phyloP scores from a whole-genome alignment of 1,284 basidiomycete species.

The Sanghuangporus baumii region DNA sequence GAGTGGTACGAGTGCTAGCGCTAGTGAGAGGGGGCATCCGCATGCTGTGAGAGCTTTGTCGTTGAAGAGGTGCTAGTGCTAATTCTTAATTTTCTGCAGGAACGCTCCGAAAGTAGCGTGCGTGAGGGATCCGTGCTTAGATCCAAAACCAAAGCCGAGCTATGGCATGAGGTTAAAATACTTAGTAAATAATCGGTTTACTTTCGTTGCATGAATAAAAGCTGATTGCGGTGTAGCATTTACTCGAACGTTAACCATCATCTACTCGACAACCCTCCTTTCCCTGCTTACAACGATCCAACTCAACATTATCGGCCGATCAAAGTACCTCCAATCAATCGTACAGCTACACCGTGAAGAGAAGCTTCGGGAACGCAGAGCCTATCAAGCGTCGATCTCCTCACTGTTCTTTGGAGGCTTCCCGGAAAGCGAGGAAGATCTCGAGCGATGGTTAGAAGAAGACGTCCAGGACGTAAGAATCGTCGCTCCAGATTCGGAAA shows the following conservation, averaged over 20 bases:
- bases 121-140: slow-evolving; percentile 31
- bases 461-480: slow-evolving; percentile 32
- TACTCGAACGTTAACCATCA: slow-evolving; percentile 77
- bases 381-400: slow-evolving; percentile 35
- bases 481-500: slow-evolving; percentile 55
- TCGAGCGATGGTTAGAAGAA: slow-evolving; percentile 17
- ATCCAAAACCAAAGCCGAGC: slow-evolving; percentile 53
- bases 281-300: slow-evolving; percentile 80
- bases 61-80: background rate
- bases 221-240: slow-evolving; percentile 48
- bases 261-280: slow-evolving; percentile 80
- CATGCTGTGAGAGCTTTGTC: slow-evolving; percentile 12
- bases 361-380: slow-evolving; percentile 40
- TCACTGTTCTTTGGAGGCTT: slow-evolving; percentile 28
- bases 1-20: background rate
- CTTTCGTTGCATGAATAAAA: background rate
- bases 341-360: slow-evolving; percentile 60
- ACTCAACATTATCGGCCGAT: slow-evolving; percentile 77
- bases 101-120: slow-evolving; percentile 5
- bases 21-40: slow-evolving; percentile 12
- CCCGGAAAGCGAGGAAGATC: slow-evolving; percentile 22
- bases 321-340: slow-evolving; percentile 74
- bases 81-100: background rate
- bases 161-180: slow-evolving; percentile 83
- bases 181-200: slow-evolving; percentile 46